Evolutionary conservation across 1,139 yeast genomes (phyloP), one percentile per base, ranked within the genome.

Genomic region (Scheffersomyces segobiensis): DNA sequence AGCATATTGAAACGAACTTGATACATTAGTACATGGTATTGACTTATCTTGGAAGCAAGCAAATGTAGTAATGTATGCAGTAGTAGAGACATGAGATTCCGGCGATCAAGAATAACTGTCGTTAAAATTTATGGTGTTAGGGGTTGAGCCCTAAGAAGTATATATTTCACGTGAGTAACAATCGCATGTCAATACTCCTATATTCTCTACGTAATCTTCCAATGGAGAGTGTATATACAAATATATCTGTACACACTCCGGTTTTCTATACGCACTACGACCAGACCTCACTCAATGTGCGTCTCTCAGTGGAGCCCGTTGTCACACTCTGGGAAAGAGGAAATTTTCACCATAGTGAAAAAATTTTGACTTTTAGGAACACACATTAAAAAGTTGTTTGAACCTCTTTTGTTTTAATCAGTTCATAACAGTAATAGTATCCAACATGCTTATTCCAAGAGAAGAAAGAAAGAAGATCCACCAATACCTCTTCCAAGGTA

Each of bases 391-490:
- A 48, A 48, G 50, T 48, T 48, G 50, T 32, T 32, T 32, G 42
- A 32, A 32, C 17, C 42, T 32, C 42, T 32, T 32, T 32, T 32
- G 42, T 32, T 48, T 48, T 48, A 24, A 20, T 48, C 50, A 60
- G 61, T 55, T 59, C 58, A 53, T 54, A 61, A 63, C 58, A 62
- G 60, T 61, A 48, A 56, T 55, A 59, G 63, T 63, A 67, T 67
- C 65, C 74, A 91, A 78, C 80, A 95, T 95, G 99, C 90, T 95
- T 87, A 95, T 95, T 88, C 98, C 99, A 85, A 93, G 91, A 87
- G 97, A 91, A 85, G 98, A 95, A 84, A 93, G 99, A 89, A 92
- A 91, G 87, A 92, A 91, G 95, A 95, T 95, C 83, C 97, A 92
- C 96, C 91, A 89, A 84, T 89, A 93, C 91, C 96, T 95, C 85